Conservation (phyloP, 2,329 filamentous ascomycete species). For the Plectosphaerella sp. region DNA sequence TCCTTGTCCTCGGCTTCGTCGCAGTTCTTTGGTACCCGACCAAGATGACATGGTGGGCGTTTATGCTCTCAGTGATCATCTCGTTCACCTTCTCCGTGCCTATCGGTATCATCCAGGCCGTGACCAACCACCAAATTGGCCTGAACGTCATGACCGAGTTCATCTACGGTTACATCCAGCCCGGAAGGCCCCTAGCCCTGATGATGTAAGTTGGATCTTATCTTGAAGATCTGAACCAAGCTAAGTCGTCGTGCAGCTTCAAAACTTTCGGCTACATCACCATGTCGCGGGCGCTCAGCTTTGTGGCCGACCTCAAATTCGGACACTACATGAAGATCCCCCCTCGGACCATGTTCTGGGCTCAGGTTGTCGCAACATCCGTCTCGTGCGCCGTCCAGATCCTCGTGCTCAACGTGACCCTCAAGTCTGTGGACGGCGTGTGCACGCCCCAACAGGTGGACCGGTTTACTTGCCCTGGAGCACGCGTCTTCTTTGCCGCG, state of each 20-base stretch:
- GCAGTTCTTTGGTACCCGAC: conserved; percentile 59
- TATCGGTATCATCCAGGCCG: conserved; percentile 65
- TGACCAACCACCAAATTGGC: conserved; percentile 67
- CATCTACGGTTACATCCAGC: conserved; percentile 70
- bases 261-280: conserved; percentile 61
- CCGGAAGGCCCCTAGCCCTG: conserved; percentile 64
- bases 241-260: conserved; percentile 36
- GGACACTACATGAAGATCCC: conserved; percentile 88
- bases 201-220: conserved; percentile 56
- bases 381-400: conserved; percentile 65
- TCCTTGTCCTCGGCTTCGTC: conserved; percentile 48
- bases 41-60: conserved; percentile 68
- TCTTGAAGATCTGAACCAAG: background rate
- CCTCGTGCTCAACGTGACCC: conserved; percentile 57
- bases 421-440: conserved; percentile 57
- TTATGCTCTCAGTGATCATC: conserved; percentile 61
- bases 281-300: conserved; percentile 61
- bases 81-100: conserved; percentile 61
- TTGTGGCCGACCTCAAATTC: conserved; percentile 63
- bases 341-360: conserved; percentile 71
- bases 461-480: conserved; percentile 60
- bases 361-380: conserved; percentile 60
- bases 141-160: conserved; percentile 74
- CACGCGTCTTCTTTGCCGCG: conserved; percentile 61
- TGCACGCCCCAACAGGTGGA: conserved; percentile 54